Base-by-base conservation (phyloP, 164 flowering plant genomes). In the Vitis labrusca region DNA sequence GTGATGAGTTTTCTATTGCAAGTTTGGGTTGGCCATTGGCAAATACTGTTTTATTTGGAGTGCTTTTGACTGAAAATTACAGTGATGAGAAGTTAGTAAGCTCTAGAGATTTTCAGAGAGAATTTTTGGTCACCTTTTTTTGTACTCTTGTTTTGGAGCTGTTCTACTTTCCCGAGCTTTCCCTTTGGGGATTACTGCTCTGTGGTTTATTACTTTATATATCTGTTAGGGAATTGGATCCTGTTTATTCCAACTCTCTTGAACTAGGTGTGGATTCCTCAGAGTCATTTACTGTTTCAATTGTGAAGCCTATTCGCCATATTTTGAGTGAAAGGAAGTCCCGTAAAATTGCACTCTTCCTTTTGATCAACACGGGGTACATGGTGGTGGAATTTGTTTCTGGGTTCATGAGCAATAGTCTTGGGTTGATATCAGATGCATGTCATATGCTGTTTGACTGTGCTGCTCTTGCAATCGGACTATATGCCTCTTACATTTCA, bases 341-440 rank as follows among this genome's bases (percentile, higher is more conserved):
- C 1, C 81, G 97, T 0, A 95, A 95, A 76, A 95, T 93, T 79
- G 99, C 97, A 5, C 88, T 95, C 44, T 93, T 95, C 59, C 92
- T 95, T 63, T 51, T 95, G 76, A 93, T 95, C 73, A 95, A 95
- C 71, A 86, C 97, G 0, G 88, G 73, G 23, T 95, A 95, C 71
- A 95, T 95, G 99, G 89, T 91, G 72, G 96, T 95, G 68, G 99
- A 95, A 75, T 95, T 95, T 73, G 92, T 82, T 48, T 94, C 84
- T 70, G 98, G 99, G 72, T 93, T 95, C 76, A 91, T 95, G 98
- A 91, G 92, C 73, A 95, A 95, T 60, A 95, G 99, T 73, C 97
- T 95, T 74, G 99, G 99, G 50, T 84, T 95, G 88, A 95, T 95
- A 75, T 95, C 99, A n/a, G 99, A 95, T 89, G 98, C 99, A 0